A percentile compares a stretch with the other conserved stretches of the same genome.
phyloP scores from a whole-genome alignment of 192 early-diverging fungal genomes.

The Backusella westeae region DNA sequence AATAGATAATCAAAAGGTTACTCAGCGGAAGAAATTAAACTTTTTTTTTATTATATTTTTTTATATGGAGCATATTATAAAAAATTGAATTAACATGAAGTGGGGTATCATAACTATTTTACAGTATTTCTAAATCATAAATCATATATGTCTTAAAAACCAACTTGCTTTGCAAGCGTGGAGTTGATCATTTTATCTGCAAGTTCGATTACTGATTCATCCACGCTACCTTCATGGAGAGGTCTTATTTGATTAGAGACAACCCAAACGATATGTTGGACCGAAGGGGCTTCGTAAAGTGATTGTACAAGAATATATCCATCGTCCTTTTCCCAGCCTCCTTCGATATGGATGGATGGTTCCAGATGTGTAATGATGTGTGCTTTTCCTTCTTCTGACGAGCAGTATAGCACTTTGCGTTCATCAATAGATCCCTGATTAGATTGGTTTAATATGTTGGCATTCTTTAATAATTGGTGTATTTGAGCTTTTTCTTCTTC shows the following conservation, averaged over 20 bases:
- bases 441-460: slow-evolving; percentile 30
- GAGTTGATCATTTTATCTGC: slow-evolving; percentile 5
- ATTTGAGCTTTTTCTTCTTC: slow-evolving; percentile 59
- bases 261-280: slow-evolving; percentile 1
- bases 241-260: slow-evolving; percentile 3
- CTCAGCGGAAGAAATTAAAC: slow-evolving; percentile 6
- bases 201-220: slow-evolving; percentile 4
- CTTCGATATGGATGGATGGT: slow-evolving; percentile 65
- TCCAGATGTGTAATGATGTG: slow-evolving; percentile 71
- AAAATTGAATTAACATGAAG: background rate
- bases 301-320: slow-evolving; percentile 16
- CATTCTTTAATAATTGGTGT: slow-evolving; percentile 40
- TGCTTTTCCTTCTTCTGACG: slow-evolving; percentile 59
- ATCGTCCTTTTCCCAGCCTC: slow-evolving; percentile 40
- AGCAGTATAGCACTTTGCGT: slow-evolving; percentile 65
- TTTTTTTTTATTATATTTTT: slow-evolving; percentile 8
- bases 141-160: background rate
- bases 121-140: background rate
- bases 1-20: background rate
- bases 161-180: slow-evolving; percentile 3
- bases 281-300: background rate
- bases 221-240: background rate
- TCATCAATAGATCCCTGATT: slow-evolving; percentile 46
- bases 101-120: slow-evolving; percentile 1
- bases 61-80: background rate